Percentiles rank a stretch among this genome's conserved stretches.
Conservation (phyloP, 345 rosid species). For the Citrus cavaleriei region DNA sequence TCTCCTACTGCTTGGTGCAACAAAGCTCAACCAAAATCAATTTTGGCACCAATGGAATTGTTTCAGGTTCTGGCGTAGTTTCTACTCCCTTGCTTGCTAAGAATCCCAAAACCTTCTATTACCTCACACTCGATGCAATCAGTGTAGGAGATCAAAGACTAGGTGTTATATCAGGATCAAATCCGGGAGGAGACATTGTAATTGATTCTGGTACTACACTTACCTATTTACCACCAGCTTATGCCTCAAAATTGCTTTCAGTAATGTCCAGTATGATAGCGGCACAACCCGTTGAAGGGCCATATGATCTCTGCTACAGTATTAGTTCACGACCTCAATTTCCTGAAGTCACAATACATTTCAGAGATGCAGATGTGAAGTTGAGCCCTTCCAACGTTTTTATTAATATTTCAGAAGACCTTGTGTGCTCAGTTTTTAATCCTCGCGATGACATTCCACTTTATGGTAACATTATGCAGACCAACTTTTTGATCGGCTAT, state of each 20-base stretch:
- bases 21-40: constrained; percentile 38
- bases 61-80: constrained; percentile 30
- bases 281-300: constrained; percentile 20
- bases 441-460: background rate
- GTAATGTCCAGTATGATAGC: constrained; percentile 13
- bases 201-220: constrained; percentile 63
- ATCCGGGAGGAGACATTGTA: constrained; percentile 41
- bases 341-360: constrained; percentile 39
- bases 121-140: constrained; percentile 35
- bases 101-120: constrained; percentile 36
- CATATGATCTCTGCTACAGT: constrained; percentile 37
- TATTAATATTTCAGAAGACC: constrained; percentile 4
- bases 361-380: constrained; percentile 36
- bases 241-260: constrained; percentile 14
- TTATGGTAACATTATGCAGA: constrained; percentile 44
- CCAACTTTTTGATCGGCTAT: constrained; percentile 52
- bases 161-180: constrained; percentile 9
- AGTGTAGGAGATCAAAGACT: constrained; percentile 34
- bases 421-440: constrained; percentile 35
- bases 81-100: constrained; percentile 40
- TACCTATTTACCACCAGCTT: constrained; percentile 29
- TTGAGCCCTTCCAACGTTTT: constrained; percentile 31
- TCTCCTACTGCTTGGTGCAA: constrained; percentile 63
- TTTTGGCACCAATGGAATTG: constrained; percentile 44
- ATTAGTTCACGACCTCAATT: background rate